A percentile compares a stretch with the other conserved stretches of the same genome.
Conservation (phyloP, 345 rosid genomes). For the Eucalyptus curtisii region DNA sequence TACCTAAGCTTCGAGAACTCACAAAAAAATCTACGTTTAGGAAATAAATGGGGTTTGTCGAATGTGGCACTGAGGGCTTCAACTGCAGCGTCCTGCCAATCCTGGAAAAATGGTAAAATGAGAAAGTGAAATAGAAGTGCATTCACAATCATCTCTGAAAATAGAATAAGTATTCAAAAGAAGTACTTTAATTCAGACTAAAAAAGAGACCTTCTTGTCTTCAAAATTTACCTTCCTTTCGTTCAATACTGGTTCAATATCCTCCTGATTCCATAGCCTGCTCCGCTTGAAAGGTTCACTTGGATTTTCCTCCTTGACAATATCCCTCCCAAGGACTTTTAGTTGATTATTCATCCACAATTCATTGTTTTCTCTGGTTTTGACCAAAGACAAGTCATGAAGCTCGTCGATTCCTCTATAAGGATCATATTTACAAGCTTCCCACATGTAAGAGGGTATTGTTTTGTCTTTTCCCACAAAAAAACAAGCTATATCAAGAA, state of each 20-base stretch:
- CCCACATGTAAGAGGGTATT: neutral
- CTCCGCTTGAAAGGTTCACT: neutral
- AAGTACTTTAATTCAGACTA: neutral
- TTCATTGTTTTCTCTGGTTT: neutral
- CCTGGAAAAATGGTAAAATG: neutral
- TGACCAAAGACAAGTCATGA: neutral
- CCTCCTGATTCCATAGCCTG: neutral
- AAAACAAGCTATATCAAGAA: neutral
- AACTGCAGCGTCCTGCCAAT: neutral
- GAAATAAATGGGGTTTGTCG: neutral
- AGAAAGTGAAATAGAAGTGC: neutral
- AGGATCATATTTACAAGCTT: neutral
- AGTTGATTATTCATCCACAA: neutral
- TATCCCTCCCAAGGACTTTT: neutral
- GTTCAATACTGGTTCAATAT: neutral
- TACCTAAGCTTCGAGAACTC: neutral
- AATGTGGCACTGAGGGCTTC: neutral
- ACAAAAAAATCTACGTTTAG: neutral
- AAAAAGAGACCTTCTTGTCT: neutral
- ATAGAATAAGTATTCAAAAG: neutral
- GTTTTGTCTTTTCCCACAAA: neutral
- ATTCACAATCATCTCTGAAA: neutral
- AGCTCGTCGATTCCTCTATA: neutral
- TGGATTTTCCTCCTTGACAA: neutral
- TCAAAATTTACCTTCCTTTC: neutral